Conservation (phyloP, 2,329 filamentous ascomycete species). For the Fusarium sp. region DNA sequence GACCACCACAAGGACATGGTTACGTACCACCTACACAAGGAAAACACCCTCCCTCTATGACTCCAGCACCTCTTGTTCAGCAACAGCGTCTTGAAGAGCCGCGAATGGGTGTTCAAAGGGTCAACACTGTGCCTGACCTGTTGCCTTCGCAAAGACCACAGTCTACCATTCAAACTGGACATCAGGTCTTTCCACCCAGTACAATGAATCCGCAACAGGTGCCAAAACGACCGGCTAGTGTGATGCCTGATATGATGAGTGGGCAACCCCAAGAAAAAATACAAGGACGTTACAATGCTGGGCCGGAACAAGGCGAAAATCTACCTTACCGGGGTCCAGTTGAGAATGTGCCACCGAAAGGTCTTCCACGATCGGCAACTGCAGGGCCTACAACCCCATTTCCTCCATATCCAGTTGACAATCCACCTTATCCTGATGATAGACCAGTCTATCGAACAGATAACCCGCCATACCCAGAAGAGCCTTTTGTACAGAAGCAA, state of each 20-base stretch:
- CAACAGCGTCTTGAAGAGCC: conserved; percentile 36
- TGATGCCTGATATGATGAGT: conserved; percentile 37
- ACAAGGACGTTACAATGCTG: background rate
- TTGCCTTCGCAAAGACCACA: conserved; percentile 33
- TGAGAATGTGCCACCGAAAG: conserved; percentile 24
- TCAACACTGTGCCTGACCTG: conserved; percentile 40
- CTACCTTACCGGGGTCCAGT: conserved; percentile 28
- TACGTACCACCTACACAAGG: conserved; percentile 40
- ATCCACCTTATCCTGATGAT: conserved; percentile 30
- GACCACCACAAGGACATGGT: conserved; percentile 17
- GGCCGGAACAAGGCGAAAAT: conserved; percentile 11
- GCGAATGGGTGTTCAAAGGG: conserved; percentile 30
- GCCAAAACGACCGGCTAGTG: conserved; percentile 32
- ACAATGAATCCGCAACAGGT: conserved; percentile 13
- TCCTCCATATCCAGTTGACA: conserved; percentile 28
- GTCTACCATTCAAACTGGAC: conserved; percentile 14
- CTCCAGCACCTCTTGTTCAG: conserved; percentile 33
- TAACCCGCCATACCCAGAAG: conserved; percentile 25
- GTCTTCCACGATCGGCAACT: conserved; percentile 31
- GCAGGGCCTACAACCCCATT: conserved; percentile 28
- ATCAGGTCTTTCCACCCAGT: background rate
- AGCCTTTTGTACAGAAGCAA: conserved; percentile 8
- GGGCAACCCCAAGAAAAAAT: conserved; percentile 8
- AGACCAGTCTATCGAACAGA: background rate
- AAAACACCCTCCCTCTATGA: conserved; percentile 41